Conservation (phyloP, 2,329 filamentous ascomycete genomes). For the Thielaviopsis punctulata region DNA sequence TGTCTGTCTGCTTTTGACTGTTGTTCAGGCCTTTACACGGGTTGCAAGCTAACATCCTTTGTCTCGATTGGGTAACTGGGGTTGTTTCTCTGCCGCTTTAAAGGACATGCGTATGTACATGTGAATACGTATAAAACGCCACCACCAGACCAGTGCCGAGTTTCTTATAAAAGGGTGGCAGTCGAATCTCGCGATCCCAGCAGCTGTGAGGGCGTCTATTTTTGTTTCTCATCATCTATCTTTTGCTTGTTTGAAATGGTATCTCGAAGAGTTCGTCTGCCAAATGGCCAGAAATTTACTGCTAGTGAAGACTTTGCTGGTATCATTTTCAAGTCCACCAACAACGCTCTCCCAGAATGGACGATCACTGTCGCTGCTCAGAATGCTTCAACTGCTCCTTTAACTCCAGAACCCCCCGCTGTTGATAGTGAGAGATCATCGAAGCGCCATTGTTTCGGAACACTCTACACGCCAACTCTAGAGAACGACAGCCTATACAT, state of each 20-base stretch:
- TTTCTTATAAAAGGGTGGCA: neutral
- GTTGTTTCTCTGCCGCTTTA: too few relatives aligned
- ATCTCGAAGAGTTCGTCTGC: slow-evolving; percentile 46
- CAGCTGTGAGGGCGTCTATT: neutral
- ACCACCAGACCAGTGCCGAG: neutral
- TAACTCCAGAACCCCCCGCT: slow-evolving; percentile 15
- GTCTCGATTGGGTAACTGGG: neutral
- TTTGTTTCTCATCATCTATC: neutral
- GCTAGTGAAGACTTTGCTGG: slow-evolving; percentile 83
- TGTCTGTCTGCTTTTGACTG: neutral
- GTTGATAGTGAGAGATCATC: slow-evolving; percentile 15
- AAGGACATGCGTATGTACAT: neutral
- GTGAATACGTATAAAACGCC: too few relatives aligned
- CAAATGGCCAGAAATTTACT: slow-evolving; percentile 71
- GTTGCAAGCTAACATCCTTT: too few relatives aligned
- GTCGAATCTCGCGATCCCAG: neutral
- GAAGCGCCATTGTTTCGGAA: slow-evolving; percentile 14
- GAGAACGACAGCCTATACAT: slow-evolving; percentile 74
- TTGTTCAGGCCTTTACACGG: too few relatives aligned
- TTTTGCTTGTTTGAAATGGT: slow-evolving; percentile 7
- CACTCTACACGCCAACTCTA: slow-evolving; percentile 52
- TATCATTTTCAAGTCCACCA: slow-evolving; percentile 71
- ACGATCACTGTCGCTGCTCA: slow-evolving; percentile 71
- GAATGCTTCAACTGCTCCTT: slow-evolving; percentile 18
- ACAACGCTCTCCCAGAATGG: slow-evolving; percentile 69